These are phyloP conservation scores for Botrytis tulipae DNA, from an alignment of 2,329 filamentous ascomycete genomes.

Conservation along the genomic window DNA sequence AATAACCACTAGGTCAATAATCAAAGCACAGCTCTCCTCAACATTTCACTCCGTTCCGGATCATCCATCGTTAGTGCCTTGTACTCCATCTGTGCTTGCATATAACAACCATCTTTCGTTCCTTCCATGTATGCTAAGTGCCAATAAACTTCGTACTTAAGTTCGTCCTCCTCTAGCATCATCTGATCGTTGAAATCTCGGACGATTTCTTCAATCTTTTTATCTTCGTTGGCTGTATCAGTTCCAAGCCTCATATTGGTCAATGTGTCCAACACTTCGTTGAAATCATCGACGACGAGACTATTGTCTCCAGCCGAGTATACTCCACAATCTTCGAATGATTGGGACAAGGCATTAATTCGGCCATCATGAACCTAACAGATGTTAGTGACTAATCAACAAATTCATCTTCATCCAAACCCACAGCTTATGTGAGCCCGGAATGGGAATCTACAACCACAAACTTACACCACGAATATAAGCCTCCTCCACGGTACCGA, in stretches of 20 bases:
- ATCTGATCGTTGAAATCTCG: background rate
- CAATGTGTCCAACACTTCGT: slow-evolving; percentile 3
- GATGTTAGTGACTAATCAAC: background rate
- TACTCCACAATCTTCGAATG: slow-evolving; percentile 11
- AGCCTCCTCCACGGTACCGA: slow-evolving; percentile 9
- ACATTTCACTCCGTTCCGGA: background rate
- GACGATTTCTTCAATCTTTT: slow-evolving; percentile 4
- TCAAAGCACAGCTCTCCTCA: slow-evolving; percentile 12
- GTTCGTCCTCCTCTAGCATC: slow-evolving; percentile 6
- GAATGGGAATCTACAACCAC: background rate
- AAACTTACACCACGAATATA: slow-evolving; percentile 13
- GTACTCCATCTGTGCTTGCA: slow-evolving; percentile 14
- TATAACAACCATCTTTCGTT: slow-evolving; percentile 12
- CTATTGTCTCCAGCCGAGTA: background rate
- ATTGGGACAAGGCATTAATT: slow-evolving; percentile 13
- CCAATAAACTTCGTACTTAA: slow-evolving; percentile 18
- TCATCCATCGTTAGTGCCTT: slow-evolving; percentile 4
- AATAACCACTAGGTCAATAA: slow-evolving; percentile 11
- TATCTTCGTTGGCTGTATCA: background rate
- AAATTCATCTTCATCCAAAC: background rate
- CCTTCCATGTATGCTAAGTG: slow-evolving; percentile 18
- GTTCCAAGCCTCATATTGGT: slow-evolving; percentile 2
- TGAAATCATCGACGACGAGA: background rate
- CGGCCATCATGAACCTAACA: slow-evolving; percentile 17
- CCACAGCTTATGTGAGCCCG: background rate